phyloP scores from a whole-genome alignment of 495 filamentous ascomycete species.

The Penicillium atrosanguineum region DNA sequence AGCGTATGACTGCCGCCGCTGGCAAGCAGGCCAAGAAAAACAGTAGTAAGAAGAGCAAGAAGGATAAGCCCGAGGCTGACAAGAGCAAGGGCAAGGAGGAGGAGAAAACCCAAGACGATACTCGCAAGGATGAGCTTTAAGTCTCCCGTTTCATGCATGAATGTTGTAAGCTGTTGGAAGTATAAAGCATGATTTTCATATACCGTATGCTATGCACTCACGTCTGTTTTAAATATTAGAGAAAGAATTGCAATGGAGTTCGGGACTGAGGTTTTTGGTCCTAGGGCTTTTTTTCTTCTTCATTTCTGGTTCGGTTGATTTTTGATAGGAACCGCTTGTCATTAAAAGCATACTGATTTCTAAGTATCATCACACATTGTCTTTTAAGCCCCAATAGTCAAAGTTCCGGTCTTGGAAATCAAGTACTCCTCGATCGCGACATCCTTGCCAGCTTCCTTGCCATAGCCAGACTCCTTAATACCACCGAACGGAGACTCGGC shows the following conservation, averaged over 20 bases:
- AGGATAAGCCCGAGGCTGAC: constrained; percentile 43
- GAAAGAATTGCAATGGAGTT: constrained; percentile 23
- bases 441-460: constrained; percentile 63
- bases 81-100: constrained; percentile 28
- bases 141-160: constrained; percentile 3
- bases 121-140: constrained; percentile 46
- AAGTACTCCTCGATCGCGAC: constrained; percentile 59
- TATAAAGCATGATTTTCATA: constrained; percentile 20
- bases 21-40: constrained; percentile 52
- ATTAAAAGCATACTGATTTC: background rate
- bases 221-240: constrained; percentile 19
- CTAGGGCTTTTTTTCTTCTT: background rate
- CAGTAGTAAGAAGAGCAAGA: constrained; percentile 35
- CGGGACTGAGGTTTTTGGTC: background rate
- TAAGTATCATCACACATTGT: too few species aligned
- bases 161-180: constrained; percentile 3
- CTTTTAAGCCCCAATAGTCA: constrained; percentile 27
- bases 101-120: constrained; percentile 23
- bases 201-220: constrained; percentile 21
- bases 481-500: constrained; percentile 47
- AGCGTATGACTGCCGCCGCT: constrained; percentile 45
- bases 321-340: background rate
- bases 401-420: constrained; percentile 58
- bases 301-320: background rate
- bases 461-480: constrained; percentile 62